Base-by-base conservation (phyloP, 202 grass and related monocot species). In the Hordeum pubiflorum region DNA sequence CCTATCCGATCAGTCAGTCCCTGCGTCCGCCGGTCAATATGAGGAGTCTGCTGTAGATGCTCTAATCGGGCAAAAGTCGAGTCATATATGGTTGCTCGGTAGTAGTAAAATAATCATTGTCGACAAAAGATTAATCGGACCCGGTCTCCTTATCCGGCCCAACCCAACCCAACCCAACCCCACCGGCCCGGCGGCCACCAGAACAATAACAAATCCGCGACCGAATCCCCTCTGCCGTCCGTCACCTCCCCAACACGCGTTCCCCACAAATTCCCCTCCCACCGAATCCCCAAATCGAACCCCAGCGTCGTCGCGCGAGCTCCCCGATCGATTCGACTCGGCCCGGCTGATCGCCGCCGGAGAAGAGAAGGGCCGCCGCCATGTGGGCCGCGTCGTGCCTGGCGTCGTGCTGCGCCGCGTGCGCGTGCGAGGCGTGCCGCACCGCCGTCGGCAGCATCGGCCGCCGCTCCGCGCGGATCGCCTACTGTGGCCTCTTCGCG, bases 321-420 rank as follows among this genome's bases (percentile, higher is more conserved):
- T 46, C 62, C 31, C 14, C 5, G 37, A 38, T 13, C 83, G 8
- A 59, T 33, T 58, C 9, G 26, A 39, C 14, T 15, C 43, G 43
- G 4, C n/a, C 72, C 61, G 70, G 71, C 36, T 74, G 38, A 26
- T 7, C 66, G 10, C 65, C 66, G 39, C 29, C 76, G 17, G 64
- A 39, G 32, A 50, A 48, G 44, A 48, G 44, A 13, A 17, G 1
- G 0, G 14, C 44, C 44, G 15, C 57, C 20, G 7, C 84, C 80
- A 99, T 99, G 96, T 99, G 96, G 96, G 96, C 96, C 2, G 95
- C 95, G 23, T 98, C 95, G 82, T 98, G 95, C 86, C 87, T 98
- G 87, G 95, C 95, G 36, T 98, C 96, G 13, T 98, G 92, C 81
- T 98, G 96, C 90, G 96, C 92, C 23, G 92, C 92, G 59, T 98